Conservation (phyloP, 2,329 filamentous ascomycete genomes). For the Monosporascus sp. region DNA sequence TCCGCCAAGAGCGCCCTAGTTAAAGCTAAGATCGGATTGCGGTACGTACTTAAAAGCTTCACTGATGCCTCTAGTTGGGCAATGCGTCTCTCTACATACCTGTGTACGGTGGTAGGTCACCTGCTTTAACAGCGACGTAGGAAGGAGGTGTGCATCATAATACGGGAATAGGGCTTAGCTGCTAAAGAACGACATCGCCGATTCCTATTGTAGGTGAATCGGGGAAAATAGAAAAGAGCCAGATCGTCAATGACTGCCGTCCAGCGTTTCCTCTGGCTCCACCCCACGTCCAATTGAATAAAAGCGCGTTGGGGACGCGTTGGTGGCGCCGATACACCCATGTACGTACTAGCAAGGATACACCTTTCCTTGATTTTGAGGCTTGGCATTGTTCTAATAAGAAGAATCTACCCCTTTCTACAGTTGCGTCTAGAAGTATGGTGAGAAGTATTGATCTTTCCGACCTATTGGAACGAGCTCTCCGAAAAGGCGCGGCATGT, state of each 20-base stretch:
- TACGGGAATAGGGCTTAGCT: no score
- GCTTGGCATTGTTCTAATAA: neutral
- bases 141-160: no score
- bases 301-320: neutral
- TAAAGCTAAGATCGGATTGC: no score
- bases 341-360: neutral
- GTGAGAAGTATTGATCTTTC: neutral
- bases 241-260: no score
- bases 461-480: neutral
- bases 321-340: neutral
- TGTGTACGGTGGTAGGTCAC: no score
- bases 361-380: neutral
- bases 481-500: no score
- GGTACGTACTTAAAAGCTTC: neutral
- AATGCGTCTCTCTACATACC: no score
- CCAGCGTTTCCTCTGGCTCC: neutral
- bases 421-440: neutral
- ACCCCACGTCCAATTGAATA: neutral
- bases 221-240: no score
- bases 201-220: no score
- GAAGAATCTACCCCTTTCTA: neutral
- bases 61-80: neutral
- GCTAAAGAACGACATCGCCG: no score
- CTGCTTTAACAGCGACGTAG: no score
- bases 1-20: neutral